phyloP scores from a whole-genome alignment of 2,329 filamentous ascomycete genomes.

The Tolypocladium tropicale region DNA sequence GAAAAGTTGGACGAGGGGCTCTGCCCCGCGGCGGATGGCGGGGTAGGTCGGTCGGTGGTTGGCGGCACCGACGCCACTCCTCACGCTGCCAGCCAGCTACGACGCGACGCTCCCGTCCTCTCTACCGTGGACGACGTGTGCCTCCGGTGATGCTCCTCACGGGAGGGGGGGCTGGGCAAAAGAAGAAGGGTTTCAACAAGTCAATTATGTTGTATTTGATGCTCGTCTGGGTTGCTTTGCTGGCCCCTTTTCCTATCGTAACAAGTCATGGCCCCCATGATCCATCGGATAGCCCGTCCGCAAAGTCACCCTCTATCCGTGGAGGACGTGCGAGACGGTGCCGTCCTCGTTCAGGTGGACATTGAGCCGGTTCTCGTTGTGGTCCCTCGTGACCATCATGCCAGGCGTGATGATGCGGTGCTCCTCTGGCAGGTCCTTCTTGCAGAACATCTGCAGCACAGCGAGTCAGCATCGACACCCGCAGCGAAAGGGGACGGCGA shows the following conservation, averaged over 20 bases:
- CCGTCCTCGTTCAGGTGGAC: conserved; percentile 50
- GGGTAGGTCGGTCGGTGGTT: conserved; percentile 8
- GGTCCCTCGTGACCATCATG: conserved; percentile 48
- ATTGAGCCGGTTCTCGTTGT: conserved; percentile 43
- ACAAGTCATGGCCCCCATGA: background rate
- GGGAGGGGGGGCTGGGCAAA: too few relatives aligned
- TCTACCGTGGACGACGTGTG: too few relatives aligned
- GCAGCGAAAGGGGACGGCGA: background rate
- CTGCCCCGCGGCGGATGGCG: conserved; percentile 12
- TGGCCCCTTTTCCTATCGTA: background rate
- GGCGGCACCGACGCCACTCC: too few relatives aligned
- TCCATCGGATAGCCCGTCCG: background rate
- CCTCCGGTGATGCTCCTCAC: background rate
- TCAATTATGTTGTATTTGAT: too few relatives aligned
- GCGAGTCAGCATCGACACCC: background rate
- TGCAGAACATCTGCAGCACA: conserved; percentile 43
- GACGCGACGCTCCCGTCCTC: too few relatives aligned
- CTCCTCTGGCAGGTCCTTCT: conserved; percentile 45
- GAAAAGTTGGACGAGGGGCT: conserved; percentile 2
- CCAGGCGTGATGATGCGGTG: conserved; percentile 47
- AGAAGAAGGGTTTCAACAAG: too few relatives aligned
- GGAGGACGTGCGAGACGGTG: conserved; percentile 47
- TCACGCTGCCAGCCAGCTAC: too few relatives aligned
- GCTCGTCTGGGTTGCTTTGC: too few relatives aligned
- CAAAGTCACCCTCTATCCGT: conserved; percentile 29